These are phyloP conservation scores for Blastobotrys apis DNA, from an alignment of 1,139 yeast genomes.

Conservation along the genomic window DNA sequence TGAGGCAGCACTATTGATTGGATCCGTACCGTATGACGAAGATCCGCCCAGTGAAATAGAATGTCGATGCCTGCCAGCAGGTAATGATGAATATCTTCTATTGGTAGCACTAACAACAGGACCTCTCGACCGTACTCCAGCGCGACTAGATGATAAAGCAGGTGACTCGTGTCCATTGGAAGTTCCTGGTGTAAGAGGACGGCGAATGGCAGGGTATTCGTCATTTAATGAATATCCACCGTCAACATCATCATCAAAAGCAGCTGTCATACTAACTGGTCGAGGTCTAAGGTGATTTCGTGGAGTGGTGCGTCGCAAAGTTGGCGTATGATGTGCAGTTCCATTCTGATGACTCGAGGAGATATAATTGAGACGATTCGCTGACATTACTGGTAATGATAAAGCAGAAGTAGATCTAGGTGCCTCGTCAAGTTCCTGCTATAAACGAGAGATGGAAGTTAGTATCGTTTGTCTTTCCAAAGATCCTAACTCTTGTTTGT, in stretches of 20 bases:
- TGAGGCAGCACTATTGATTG: not conserved
- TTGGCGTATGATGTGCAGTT: not conserved
- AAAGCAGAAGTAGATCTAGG: not conserved
- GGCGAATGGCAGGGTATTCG: conserved; percentile 6
- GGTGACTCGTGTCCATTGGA: not conserved
- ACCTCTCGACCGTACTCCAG: too few species aligned
- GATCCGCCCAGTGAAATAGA: conserved; percentile 7
- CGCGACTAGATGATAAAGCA: too few species aligned
- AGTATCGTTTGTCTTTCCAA: too few species aligned
- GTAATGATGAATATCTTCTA: conserved; percentile 2
- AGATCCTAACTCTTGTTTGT: too few species aligned
- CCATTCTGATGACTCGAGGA: not conserved
- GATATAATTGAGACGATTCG: not conserved
- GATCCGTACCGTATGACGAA: not conserved
- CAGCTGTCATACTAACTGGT: conserved; percentile 1
- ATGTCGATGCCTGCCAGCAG: conserved; percentile 7
- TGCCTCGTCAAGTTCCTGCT: not conserved
- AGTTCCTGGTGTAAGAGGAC: not conserved
- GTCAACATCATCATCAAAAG: not conserved
- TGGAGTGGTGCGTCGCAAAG: conserved; percentile 3
- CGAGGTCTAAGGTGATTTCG: conserved; percentile 1
- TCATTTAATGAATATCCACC: not conserved
- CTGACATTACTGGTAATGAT: not conserved
- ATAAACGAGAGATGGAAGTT: too few species aligned
- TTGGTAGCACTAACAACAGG: not conserved